These are phyloP conservation scores for Durusdinium trenchii DNA, from an alignment of 73 alveolate species.

Conservation along the genomic window DNA sequence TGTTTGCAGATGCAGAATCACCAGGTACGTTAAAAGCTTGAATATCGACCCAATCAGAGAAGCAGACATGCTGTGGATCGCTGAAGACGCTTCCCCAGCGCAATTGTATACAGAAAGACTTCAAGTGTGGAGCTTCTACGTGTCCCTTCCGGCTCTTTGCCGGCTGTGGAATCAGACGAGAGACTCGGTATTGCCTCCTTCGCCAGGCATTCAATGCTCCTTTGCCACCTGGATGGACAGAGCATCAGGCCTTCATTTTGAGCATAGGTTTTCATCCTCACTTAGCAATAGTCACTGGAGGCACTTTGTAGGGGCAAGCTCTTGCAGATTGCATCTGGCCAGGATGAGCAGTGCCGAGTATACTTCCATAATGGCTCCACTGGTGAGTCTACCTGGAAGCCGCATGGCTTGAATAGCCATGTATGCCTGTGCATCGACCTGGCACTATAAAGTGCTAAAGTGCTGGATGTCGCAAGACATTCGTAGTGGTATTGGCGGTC, in stretches of 20 bases:
- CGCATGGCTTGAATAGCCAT: background rate
- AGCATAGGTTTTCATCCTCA: background rate
- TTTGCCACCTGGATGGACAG: conserved; percentile 88
- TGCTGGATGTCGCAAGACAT: background rate
- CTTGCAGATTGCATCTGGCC: background rate
- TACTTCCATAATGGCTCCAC: conserved; percentile 81
- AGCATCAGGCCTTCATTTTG: conserved; percentile 36
- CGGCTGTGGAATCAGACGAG: background rate
- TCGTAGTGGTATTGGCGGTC: no score
- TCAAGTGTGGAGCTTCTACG: background rate
- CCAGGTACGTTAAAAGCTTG: conserved; percentile 82
- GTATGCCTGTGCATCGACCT: background rate
- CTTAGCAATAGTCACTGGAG: background rate
- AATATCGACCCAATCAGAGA: conserved; percentile 86
- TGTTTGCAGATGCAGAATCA: background rate
- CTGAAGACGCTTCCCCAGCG: conserved; percentile 73
- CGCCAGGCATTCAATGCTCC: conserved; percentile 93
- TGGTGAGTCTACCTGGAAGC: conserved; percentile 88
- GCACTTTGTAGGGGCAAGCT: background rate
- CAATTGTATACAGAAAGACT: no score
- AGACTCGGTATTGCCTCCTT: no score
- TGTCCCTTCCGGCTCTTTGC: background rate
- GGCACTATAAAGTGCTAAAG: background rate
- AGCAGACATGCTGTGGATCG: conserved; percentile 95
- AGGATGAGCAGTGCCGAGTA: conserved; percentile 89